Conservation (phyloP, 2,329 filamentous ascomycete species). For the Plenodomus tracheiphilus region DNA sequence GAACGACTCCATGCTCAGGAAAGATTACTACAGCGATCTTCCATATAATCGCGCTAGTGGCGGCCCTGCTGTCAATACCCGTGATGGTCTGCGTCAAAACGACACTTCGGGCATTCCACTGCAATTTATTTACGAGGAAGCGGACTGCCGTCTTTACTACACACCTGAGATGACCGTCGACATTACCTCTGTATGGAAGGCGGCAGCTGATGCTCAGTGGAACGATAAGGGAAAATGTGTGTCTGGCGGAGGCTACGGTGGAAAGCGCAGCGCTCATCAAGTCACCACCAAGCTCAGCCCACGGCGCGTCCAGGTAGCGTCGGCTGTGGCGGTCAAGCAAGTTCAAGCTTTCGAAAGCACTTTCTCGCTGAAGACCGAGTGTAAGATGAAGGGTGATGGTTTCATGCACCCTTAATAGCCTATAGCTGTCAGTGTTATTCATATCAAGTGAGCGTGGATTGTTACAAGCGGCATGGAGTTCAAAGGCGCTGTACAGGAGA, state of each 20-base stretch:
- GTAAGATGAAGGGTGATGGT: constrained; percentile 31
- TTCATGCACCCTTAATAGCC: constrained; percentile 40
- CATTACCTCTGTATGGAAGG: constrained; percentile 43
- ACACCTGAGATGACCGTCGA: constrained; percentile 48
- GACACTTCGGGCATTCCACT: constrained; percentile 39
- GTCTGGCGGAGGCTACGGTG: constrained; percentile 19
- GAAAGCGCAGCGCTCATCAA: constrained; percentile 21
- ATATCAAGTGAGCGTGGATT: background rate
- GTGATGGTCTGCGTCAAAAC: constrained; percentile 39
- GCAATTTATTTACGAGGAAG: constrained; percentile 46
- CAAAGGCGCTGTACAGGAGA: background rate
- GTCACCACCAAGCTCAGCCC: constrained; percentile 30
- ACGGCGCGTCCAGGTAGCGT: constrained; percentile 17
- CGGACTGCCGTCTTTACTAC: constrained; percentile 47
- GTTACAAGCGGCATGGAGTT: background rate
- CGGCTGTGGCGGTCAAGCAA: constrained; percentile 22
- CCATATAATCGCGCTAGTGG: constrained; percentile 26
- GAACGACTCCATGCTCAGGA: constrained; percentile 29
- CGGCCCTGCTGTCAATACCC: constrained; percentile 35
- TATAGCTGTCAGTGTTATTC: background rate
- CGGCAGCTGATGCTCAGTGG: constrained; percentile 45
- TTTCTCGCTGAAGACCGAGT: constrained; percentile 35
- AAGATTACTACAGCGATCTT: constrained; percentile 30
- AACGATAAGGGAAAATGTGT: constrained; percentile 37
- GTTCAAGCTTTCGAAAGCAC: constrained; percentile 30